Conservation (phyloP, 75 land plant genomes). For the Larix kaempferi region DNA sequence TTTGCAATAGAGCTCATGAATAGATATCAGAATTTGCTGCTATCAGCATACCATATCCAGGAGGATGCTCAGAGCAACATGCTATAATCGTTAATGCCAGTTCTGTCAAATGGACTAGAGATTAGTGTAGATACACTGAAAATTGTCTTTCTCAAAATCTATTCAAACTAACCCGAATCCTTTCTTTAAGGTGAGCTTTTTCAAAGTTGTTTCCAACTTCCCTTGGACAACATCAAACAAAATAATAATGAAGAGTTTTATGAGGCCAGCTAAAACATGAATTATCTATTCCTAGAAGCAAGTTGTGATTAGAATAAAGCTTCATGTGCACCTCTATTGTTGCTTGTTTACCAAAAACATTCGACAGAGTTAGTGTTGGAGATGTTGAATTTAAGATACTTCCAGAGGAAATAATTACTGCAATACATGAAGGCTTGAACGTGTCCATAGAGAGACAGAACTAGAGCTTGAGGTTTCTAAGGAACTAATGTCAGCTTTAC, state of each 20-base stretch:
- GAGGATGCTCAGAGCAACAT: slow-evolving; percentile 73
- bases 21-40: slow-evolving; percentile 78
- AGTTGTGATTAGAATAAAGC: slow-evolving; percentile 13
- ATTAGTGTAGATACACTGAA: slow-evolving; percentile 25
- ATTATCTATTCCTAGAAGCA: slow-evolving; percentile 23
- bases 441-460: slow-evolving; percentile 83
- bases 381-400: slow-evolving; percentile 70
- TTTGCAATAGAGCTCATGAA: slow-evolving; percentile 73
- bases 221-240: too few relatives aligned
- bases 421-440: slow-evolving; percentile 71
- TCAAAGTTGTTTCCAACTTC: too few relatives aligned
- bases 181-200: slow-evolving; percentile 63
- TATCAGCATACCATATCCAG: slow-evolving; percentile 36
- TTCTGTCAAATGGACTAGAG: slow-evolving; percentile 37
- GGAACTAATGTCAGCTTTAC: slow-evolving; percentile 61
- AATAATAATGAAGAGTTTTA: too few relatives aligned
- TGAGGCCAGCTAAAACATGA: too few relatives aligned
- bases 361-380: slow-evolving; percentile 75
- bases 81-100: slow-evolving; percentile 66
- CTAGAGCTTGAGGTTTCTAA: slow-evolving; percentile 94
- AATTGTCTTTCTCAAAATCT: slow-evolving; percentile 43
- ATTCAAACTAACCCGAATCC: slow-evolving; percentile 65
- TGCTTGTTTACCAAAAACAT: slow-evolving; percentile 91
- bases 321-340: background rate
- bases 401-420: slow-evolving; percentile 78